Conservation (phyloP, 108 stramenopile species). For the Fragilariopsis cylindrus region DNA sequence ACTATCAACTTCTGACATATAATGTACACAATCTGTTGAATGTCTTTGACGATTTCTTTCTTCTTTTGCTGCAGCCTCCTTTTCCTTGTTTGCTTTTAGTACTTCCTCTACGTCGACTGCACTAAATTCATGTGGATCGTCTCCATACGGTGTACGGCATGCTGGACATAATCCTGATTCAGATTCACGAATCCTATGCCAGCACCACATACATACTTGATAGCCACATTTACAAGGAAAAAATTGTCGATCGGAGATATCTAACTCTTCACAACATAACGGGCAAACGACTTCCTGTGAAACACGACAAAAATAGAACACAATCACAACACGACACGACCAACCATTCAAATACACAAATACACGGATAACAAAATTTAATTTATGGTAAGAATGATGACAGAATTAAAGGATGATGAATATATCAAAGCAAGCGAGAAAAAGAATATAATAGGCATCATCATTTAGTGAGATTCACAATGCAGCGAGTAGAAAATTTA, state of each 20-base stretch:
- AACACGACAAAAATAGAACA: neutral
- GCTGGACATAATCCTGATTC: constrained; percentile 96
- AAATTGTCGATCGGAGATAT: constrained; percentile 95
- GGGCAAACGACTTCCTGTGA: constrained; percentile 69
- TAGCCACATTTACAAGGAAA: constrained; percentile 99
- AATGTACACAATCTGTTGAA: constrained; percentile 28
- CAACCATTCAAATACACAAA: too few relatives aligned
- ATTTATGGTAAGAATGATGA: too few relatives aligned
- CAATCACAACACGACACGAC: neutral
- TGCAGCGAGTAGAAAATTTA: too few relatives aligned
- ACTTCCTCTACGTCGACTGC: constrained; percentile 94
- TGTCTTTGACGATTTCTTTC: constrained; percentile 67
- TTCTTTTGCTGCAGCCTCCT: constrained; percentile 78
- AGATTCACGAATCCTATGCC: constrained; percentile 97
- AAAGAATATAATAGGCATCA: too few relatives aligned
- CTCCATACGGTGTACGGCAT: constrained; percentile 95
- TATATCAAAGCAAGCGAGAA: too few relatives aligned
- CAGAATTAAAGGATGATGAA: too few relatives aligned
- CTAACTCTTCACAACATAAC: constrained; percentile 96
- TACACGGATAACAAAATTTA: too few relatives aligned
- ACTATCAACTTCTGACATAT: constrained; percentile 49
- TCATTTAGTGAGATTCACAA: too few relatives aligned
- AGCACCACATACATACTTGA: constrained; percentile 99
- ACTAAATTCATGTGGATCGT: constrained; percentile 96
- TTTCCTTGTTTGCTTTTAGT: constrained; percentile 87